Evolutionary conservation across 345 rosid genomes (phyloP).

Genomic region (Conringia planisiliqua): DNA sequence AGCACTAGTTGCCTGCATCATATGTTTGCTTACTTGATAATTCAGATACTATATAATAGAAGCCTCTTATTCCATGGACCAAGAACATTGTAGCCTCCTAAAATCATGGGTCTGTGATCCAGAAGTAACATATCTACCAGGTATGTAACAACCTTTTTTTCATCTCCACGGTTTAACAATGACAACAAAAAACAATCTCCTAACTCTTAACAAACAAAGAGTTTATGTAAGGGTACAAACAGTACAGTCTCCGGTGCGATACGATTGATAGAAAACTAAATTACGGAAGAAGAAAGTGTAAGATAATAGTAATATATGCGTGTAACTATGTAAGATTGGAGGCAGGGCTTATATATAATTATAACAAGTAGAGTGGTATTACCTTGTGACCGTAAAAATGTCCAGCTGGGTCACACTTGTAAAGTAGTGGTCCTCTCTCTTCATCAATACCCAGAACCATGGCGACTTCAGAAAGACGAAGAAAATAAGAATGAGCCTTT

Average conservation of each 20-base stretch:
- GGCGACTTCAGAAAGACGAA: conserved; percentile 56
- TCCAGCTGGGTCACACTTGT: conserved; percentile 99
- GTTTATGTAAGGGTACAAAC: neutral
- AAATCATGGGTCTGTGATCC: neutral
- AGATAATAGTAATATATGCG: neutral
- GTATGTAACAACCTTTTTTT: neutral
- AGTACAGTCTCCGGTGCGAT: neutral
- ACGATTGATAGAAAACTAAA: neutral
- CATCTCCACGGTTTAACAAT: neutral
- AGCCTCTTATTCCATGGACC: neutral
- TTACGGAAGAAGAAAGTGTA: neutral
- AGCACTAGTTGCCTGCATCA: conserved; percentile 90
- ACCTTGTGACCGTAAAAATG: conserved; percentile 99
- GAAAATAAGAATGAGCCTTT: neutral
- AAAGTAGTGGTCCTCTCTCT: conserved; percentile 86
- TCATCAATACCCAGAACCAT: conserved; percentile 97
- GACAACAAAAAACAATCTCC: neutral
- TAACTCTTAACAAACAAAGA: neutral
- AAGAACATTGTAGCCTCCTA: neutral
- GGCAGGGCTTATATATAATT: neutral
- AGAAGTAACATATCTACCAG: neutral
- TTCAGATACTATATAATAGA: neutral
- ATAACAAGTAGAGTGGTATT: conserved; percentile 4
- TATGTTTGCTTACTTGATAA: neutral
- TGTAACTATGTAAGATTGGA: neutral